These are phyloP conservation scores for Ceratocystis destructans DNA, from an alignment of 2,329 filamentous ascomycete genomes.

Conservation along the genomic window DNA sequence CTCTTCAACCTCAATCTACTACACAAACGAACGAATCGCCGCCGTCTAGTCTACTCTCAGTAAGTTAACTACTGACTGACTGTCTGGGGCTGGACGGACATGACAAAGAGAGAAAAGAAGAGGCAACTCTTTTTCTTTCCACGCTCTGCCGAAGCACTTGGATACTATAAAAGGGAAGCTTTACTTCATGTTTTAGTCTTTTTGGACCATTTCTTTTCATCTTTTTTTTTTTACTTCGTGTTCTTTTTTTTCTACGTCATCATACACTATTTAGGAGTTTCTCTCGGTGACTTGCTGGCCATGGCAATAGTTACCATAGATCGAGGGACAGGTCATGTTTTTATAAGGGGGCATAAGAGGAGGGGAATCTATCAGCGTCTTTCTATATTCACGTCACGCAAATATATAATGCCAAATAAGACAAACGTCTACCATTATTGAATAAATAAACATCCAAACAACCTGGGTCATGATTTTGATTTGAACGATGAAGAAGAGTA, in stretches of 20 bases:
- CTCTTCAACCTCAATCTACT: slow-evolving; percentile 4
- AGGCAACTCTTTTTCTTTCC: slow-evolving; percentile 19
- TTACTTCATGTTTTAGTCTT: neutral
- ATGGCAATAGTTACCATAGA: neutral
- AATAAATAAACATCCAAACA: neutral
- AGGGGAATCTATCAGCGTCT: neutral
- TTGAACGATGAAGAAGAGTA: too few species aligned
- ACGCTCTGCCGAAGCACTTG: slow-evolving; percentile 20
- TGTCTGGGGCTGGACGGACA: neutral
- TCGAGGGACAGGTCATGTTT: neutral
- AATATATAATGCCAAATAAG: neutral
- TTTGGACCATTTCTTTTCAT: neutral
- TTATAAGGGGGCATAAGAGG: neutral
- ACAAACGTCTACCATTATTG: neutral
- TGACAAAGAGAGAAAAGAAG: slow-evolving; percentile 13
- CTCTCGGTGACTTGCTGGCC: neutral
- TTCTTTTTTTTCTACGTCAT: neutral
- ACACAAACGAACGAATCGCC: slow-evolving; percentile 17
- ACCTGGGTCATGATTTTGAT: neutral
- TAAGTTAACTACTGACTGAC: neutral
- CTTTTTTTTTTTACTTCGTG: neutral
- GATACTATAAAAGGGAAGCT: slow-evolving; percentile 17
- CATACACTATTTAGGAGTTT: slow-evolving; percentile 3
- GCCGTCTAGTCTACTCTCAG: neutral
- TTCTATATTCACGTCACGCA: neutral